A percentile compares a stretch with the other conserved stretches of the same genome.
Evolutionary conservation across 1,284 basidiomycete species (phyloP).

Genomic region (Bondarzewia mesenterica): DNA sequence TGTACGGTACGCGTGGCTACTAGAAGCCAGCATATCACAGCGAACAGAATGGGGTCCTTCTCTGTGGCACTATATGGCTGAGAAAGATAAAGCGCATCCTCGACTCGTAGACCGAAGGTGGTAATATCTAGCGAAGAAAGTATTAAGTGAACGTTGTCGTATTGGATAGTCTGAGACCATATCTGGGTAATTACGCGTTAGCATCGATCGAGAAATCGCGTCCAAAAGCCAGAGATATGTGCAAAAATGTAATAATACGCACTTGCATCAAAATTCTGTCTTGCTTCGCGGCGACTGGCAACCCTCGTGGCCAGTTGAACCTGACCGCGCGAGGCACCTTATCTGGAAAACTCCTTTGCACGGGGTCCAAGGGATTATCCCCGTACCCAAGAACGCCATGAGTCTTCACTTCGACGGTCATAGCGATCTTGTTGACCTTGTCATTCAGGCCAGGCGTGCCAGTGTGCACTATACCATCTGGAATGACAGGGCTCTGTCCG

Average conservation of each 20-base stretch:
- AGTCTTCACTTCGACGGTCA: not conserved
- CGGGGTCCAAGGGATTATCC: not conserved
- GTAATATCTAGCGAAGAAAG: not conserved
- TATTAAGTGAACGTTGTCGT: not conserved
- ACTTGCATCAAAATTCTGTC: not conserved
- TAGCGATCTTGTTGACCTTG: not conserved
- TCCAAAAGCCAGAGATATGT: not conserved
- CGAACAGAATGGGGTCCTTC: not conserved
- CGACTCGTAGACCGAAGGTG: not conserved
- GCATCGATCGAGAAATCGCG: not conserved
- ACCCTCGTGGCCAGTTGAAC: not conserved
- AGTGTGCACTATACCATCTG: not conserved
- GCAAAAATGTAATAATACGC: not conserved
- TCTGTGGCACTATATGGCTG: not conserved
- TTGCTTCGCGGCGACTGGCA: not conserved
- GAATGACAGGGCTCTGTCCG: not conserved
- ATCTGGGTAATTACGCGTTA: not conserved
- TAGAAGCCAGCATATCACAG: not conserved
- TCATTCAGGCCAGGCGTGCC: not conserved
- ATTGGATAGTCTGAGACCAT: not conserved
- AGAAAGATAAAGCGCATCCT: not conserved
- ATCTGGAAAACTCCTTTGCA: not conserved
- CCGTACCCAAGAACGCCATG: not conserved
- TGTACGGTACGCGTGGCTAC: not conserved
- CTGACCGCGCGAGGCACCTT: not conserved